Evolutionary conservation across 768 basidiomycete genomes (phyloP), one percentile per base, ranked within the genome.

Genomic region (Pulveroboletus ravenelii): DNA sequence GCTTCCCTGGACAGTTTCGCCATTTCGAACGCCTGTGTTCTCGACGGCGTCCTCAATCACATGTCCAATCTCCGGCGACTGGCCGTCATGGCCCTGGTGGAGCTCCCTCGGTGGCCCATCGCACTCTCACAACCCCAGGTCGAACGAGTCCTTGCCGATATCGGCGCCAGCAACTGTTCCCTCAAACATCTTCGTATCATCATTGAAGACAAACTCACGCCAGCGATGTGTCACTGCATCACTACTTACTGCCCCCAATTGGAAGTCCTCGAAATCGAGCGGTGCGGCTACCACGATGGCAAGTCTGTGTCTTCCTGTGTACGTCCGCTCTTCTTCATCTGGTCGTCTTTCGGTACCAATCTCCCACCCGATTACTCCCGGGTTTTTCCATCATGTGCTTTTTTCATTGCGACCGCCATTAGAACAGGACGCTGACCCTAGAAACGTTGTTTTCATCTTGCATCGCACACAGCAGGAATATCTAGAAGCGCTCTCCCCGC

Each of bases 231-330:
- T 46, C 54, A 45, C 18, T 47, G 53, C 38, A 68, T 69, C n/a
- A 23, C 69, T 32, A 46, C 53, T 32, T 55, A 64, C 27, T 65
- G 66, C 20, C 69, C 69, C 14, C 61, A 61, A 32, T 52, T 69
- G 17, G 69, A 69, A 54, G 36, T 56, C 27, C 64, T 69, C 43
- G 68, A 69, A 37, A 70, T 69, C 6, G 68, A 69, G 48, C 62
- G 66, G 41, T 69, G 68, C 48, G 68, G 68, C 5, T 69, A 69
- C 61, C 68, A 69, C 53, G 68, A 69, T 54, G 68, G 68, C 40
- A 71, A 70, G 57, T 64, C 70, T 12, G 57, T 68, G 48, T 67
- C 66, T 57, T 63, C 62, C 44, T 63, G 51, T 66, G 68, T 69
- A 62, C 53, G 68, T 68, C 52, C 63, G 34, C 58, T 44, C 50